Percentiles rank a stretch among this genome's conserved stretches.
Conservation (phyloP, 2,329 filamentous ascomycete species). For the Neonectria sp. region DNA sequence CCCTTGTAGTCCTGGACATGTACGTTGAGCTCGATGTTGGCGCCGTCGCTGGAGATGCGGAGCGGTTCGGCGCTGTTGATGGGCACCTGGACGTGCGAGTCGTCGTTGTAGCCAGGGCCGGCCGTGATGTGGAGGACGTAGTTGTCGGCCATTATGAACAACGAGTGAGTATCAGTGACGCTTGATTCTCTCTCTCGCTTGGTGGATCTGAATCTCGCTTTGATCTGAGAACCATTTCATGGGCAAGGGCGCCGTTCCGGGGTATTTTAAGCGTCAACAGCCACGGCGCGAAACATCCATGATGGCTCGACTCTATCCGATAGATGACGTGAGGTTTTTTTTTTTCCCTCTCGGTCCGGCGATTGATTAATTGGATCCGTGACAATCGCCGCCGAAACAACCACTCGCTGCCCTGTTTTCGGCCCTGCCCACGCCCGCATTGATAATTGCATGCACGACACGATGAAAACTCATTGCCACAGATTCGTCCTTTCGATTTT, state of each 20-base stretch:
- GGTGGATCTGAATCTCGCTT: no score
- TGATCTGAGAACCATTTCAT: no score
- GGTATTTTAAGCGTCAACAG: background rate
- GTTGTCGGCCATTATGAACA: conserved; percentile 72
- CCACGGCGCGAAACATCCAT: conserved; percentile 14
- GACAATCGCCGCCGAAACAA: conserved; percentile 13
- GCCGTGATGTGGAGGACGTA: conserved; percentile 89
- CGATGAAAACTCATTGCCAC: conserved; percentile 14
- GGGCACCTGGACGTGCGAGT: conserved; percentile 79
- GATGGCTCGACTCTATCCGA: conserved; percentile 31
- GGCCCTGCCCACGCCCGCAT: conserved; percentile 11
- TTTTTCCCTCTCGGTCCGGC: conserved; percentile 6
- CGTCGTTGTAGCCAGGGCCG: conserved; percentile 80
- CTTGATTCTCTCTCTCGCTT: no score
- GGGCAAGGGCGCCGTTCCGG: no score
- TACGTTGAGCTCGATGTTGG: conserved; percentile 81
- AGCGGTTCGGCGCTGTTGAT: conserved; percentile 80
- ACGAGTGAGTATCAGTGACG: no score
- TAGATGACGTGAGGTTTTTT: conserved; percentile 46
- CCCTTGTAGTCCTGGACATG: conserved; percentile 78
- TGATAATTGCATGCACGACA: background rate
- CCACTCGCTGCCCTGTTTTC: conserved; percentile 12
- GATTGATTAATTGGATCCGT: conserved; percentile 32
- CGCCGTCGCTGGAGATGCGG: conserved; percentile 73
- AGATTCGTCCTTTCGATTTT: conserved; percentile 24